A percentile compares a stretch with the other conserved stretches of the same genome.
Conservation (phyloP, 352 stramenopile genomes). For the Saprolegnia diclina region DNA sequence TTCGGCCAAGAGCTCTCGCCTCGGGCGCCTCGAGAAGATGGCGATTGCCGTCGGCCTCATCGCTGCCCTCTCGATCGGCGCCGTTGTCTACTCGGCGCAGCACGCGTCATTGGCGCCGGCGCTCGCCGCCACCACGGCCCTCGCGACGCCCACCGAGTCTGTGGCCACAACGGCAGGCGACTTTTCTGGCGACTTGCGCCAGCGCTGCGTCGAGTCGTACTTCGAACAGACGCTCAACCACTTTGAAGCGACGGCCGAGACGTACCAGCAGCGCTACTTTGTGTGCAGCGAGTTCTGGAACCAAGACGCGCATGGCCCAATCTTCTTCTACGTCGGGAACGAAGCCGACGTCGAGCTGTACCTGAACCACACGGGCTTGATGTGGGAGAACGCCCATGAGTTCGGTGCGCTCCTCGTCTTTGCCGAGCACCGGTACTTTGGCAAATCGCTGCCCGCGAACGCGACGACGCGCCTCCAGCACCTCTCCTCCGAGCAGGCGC, state of each 20-base stretch:
- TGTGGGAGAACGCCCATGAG: slow-evolving; percentile 60
- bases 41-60: slow-evolving; percentile 11
- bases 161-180: background rate
- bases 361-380: slow-evolving; percentile 61
- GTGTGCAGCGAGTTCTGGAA: slow-evolving; percentile 52
- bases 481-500: slow-evolving; percentile 34
- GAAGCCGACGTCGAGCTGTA: slow-evolving; percentile 62
- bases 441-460: slow-evolving; percentile 46
- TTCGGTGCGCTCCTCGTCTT: slow-evolving; percentile 69
- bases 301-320: slow-evolving; percentile 37
- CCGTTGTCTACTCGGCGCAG: slow-evolving; percentile 14
- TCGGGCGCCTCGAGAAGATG: background rate
- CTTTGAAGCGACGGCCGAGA: slow-evolving; percentile 31
- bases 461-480: slow-evolving; percentile 17
- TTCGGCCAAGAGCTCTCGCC: background rate
- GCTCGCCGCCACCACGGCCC: background rate
- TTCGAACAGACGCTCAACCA: slow-evolving; percentile 48
- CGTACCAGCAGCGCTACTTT: slow-evolving; percentile 54
- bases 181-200: slow-evolving; percentile 37
- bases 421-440: slow-evolving; percentile 74
- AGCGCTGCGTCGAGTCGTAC: slow-evolving; percentile 41
- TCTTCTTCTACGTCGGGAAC: slow-evolving; percentile 74
- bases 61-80: slow-evolving; percentile 1
- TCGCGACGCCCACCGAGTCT: background rate
- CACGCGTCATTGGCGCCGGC: background rate